These are phyloP conservation scores for Neonectria faginata DNA, from an alignment of 2,329 filamentous ascomycete genomes.

Conservation along the genomic window DNA sequence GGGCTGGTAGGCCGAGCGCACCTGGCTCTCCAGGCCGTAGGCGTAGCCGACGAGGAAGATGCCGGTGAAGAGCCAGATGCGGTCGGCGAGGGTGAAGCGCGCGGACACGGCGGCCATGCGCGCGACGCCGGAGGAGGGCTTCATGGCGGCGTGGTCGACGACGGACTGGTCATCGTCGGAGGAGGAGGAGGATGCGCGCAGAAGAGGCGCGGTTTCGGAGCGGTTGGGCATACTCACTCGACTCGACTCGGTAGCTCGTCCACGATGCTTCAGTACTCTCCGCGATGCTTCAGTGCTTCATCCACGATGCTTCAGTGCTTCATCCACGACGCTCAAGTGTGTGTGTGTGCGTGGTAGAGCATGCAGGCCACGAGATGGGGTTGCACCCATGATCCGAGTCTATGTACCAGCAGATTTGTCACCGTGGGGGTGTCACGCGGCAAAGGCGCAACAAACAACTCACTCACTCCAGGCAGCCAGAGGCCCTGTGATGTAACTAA, in stretches of 20 bases:
- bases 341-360: neutral
- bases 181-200: neutral
- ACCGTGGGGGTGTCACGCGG: neutral
- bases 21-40: constrained; percentile 67
- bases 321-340: too few relatives aligned
- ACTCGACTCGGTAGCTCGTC: neutral
- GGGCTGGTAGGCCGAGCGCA: constrained; percentile 65
- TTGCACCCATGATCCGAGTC: neutral
- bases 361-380: neutral
- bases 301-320: too few relatives aligned
- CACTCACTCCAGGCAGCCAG: neutral
- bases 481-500: neutral
- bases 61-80: constrained; percentile 64
- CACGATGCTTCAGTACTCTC: neutral
- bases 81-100: constrained; percentile 59
- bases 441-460: neutral
- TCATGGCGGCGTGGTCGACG: constrained; percentile 7
- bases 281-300: too few relatives aligned
- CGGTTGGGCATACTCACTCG: neutral
- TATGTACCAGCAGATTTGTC: neutral
- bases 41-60: constrained; percentile 71
- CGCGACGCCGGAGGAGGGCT: constrained; percentile 57
- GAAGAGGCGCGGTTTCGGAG: neutral
- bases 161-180: neutral
- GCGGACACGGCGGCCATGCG: constrained; percentile 63